A percentile compares a stretch with the other conserved stretches of the same genome.
phyloP scores from a whole-genome alignment of 306 rosid species.

The Corylus heterophylla region DNA sequence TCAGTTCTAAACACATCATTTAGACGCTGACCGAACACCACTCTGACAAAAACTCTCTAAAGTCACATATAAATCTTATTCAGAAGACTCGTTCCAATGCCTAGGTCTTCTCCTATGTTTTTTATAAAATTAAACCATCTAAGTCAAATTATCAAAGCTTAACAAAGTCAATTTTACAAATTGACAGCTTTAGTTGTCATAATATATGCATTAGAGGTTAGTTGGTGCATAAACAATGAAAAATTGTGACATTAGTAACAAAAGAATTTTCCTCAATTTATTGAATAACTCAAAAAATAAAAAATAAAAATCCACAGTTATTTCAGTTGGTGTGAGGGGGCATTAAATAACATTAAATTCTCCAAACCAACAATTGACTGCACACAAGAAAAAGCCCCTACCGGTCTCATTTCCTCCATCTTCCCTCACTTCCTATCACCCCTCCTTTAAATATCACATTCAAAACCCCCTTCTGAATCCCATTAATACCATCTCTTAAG shows the following conservation, averaged over 20 bases:
- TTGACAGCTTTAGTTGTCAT: neutral
- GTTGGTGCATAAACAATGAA: neutral
- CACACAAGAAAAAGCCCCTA: slow-evolving; percentile 53
- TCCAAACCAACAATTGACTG: slow-evolving; percentile 48
- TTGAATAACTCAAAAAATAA: neutral
- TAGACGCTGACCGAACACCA: too few relatives aligned
- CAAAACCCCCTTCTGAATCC: slow-evolving; percentile 28
- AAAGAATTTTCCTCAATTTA: neutral
- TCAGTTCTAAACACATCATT: too few relatives aligned
- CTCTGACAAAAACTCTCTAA: too few relatives aligned
- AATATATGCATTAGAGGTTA: neutral
- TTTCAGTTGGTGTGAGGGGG: slow-evolving; percentile 42
- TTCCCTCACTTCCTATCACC: slow-evolving; percentile 9
- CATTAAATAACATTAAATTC: slow-evolving; percentile 65
- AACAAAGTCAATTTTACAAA: neutral
- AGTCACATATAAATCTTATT: too few relatives aligned
- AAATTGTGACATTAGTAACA: too few relatives aligned
- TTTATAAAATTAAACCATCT: too few relatives aligned
- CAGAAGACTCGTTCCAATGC: too few relatives aligned
- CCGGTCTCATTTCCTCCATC: slow-evolving; percentile 42
- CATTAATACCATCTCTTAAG: slow-evolving; percentile 40
- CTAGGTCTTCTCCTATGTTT: too few relatives aligned
- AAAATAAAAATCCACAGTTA: slow-evolving; percentile 16
- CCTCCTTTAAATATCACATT: slow-evolving; percentile 37
- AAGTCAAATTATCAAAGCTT: neutral